Evolutionary conservation across 1,284 basidiomycete species (phyloP).

Genomic region (Phellinidium pouzarii): DNA sequence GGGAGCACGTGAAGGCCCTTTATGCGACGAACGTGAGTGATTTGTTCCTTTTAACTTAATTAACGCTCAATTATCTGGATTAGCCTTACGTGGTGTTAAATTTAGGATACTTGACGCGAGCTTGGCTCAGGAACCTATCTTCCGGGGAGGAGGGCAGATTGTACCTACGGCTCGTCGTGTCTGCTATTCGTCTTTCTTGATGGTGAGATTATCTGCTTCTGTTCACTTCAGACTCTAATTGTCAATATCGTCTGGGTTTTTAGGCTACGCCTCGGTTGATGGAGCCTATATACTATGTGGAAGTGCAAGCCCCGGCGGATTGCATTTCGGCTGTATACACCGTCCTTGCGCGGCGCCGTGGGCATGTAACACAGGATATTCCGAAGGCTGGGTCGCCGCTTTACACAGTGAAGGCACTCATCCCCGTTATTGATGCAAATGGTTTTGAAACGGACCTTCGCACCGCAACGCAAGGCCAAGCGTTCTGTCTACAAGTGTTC

Average conservation of each 20-base stretch:
- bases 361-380: constrained; percentile 96
- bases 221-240: not conserved
- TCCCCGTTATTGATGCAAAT: constrained; percentile 97
- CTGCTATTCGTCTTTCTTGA: constrained; percentile 98
- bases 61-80: not conserved
- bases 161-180: constrained; percentile 96
- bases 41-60: not conserved
- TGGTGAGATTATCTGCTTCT: constrained; percentile 48
- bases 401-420: constrained; percentile 95
- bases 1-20: constrained; percentile 93
- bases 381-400: constrained; percentile 96
- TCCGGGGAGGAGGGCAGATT: constrained; percentile 96
- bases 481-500: constrained; percentile 93
- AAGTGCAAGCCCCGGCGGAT: constrained; percentile 97
- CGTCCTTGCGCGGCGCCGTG: constrained; percentile 90
- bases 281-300: constrained; percentile 98
- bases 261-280: constrained; percentile 87
- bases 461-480: constrained; percentile 96
- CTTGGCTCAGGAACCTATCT: constrained; percentile 91
- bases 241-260: constrained; percentile 14
- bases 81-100: constrained; percentile 97
- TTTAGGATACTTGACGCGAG: constrained; percentile 92
- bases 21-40: constrained; percentile 94
- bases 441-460: constrained; percentile 98
- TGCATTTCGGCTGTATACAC: constrained; percentile 98